Base-by-base conservation (phyloP, 257 asterid species). In the Solanum chilense region DNA sequence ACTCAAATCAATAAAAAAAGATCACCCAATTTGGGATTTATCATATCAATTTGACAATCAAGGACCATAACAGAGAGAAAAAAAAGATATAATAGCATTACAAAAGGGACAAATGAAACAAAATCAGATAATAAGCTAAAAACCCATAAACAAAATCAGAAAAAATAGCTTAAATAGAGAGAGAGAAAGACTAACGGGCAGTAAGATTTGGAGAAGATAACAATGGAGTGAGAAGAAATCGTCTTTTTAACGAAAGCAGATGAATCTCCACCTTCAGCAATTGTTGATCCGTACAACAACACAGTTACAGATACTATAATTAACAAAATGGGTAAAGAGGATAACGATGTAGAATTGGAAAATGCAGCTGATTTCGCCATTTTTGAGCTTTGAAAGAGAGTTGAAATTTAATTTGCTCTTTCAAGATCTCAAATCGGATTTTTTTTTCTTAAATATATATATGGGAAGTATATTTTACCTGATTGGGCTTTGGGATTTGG, bases 181-280 rank as follows among this genome's bases (percentile, higher is more conserved):
- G 82, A 77, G n/a, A 7, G 69, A 18, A 18, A 31, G 18, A 31
- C 91, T 45, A 88, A 95, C 99, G 93, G 97, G 96, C 99, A 96
- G 88, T 96, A 96, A 64, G 99, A 96, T 92, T 96, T 96, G 92
- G 99, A 96, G 93, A 95, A 96, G 91, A 94, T 95, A 74, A 91
- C 98, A 15, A 94, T 92, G 76, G 94, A 80, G 71, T 95, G 97
- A 84, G 99, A 92, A 60, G 91, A 87, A 69, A 96, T 89, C 7
- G 97, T 93, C 64, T 94, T 92, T 90, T 93, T 92, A 68, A 94
- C 95, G 69, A 95, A 91, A 56, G 92, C 44, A 75, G 91, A 80
- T 31, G 88, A 84, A 16, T 87, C 87, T 69, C 77, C 58, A 16
- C 87, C 82, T 39, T 68, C 90, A 7, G 64, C 33, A 44, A 15